Evolutionary conservation across 2,329 filamentous ascomycete genomes (phyloP).

Genomic region (Colletotrichum sp.): DNA sequence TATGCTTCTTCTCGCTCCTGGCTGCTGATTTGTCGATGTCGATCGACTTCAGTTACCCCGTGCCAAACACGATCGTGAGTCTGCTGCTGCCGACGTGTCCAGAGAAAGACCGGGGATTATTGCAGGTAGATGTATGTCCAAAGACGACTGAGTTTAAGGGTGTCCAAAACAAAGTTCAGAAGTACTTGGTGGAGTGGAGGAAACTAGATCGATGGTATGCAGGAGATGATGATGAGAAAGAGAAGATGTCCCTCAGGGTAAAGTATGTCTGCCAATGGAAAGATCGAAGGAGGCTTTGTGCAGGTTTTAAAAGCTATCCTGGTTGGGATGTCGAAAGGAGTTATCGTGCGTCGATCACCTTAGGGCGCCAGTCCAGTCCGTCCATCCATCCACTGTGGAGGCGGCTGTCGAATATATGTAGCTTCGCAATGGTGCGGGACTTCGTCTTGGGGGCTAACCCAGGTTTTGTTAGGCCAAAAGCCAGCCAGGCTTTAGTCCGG

Average conservation of each 20-base stretch:
- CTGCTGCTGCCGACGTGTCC: neutral
- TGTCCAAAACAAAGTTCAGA: neutral
- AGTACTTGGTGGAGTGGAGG: neutral
- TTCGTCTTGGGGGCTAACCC: constrained; percentile 28
- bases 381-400: constrained; percentile 10
- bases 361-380: constrained; percentile 14
- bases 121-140: neutral
- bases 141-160: neutral
- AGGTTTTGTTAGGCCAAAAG: constrained; percentile 31
- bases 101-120: neutral
- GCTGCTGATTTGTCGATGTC: neutral
- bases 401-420: constrained; percentile 23
- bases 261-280: neutral
- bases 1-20: neutral
- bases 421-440: constrained; percentile 21
- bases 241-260: neutral
- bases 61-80: neutral
- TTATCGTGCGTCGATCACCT: constrained; percentile 22
- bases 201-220: neutral
- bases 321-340: constrained; percentile 19
- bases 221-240: neutral
- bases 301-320: constrained; percentile 16
- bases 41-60: neutral
- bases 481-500: constrained; percentile 37
- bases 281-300: constrained; percentile 19